Percentiles rank a stretch among this genome's conserved stretches.
phyloP scores from a whole-genome alignment of 208 protist species.

The Tritrichomonas foetus region DNA sequence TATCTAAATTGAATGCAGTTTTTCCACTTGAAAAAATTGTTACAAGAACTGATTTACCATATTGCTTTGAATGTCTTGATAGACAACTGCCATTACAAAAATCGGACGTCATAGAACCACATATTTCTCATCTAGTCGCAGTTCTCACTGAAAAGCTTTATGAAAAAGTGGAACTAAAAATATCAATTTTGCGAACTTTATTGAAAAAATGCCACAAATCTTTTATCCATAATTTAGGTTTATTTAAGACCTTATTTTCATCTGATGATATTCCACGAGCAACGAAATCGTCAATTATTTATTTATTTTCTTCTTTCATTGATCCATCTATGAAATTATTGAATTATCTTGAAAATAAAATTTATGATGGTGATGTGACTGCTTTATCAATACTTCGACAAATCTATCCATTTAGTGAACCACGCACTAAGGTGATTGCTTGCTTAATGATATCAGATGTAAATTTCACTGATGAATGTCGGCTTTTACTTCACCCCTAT shows the following conservation, averaged over 20 bases:
- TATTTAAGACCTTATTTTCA: neutral
- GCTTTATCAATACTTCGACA: neutral
- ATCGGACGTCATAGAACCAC: neutral
- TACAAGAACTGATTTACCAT: neutral
- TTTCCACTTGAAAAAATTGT: neutral
- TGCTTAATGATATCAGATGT: neutral
- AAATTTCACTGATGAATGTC: neutral
- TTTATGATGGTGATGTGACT: neutral
- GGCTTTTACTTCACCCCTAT: neutral
- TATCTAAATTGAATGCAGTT: neutral
- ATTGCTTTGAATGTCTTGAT: neutral
- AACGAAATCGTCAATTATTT: neutral
- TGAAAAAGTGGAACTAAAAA: neutral
- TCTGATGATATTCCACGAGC: neutral
- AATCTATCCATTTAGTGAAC: neutral
- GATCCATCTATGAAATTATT: neutral
- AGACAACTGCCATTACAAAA: neutral
- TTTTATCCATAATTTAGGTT: neutral
- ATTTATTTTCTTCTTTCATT: neutral
- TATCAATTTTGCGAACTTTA: neutral
- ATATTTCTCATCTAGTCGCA: neutral
- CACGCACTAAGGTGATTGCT: neutral
- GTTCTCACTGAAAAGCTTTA: neutral
- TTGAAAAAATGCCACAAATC: neutral
- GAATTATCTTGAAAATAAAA: neutral